These are phyloP conservation scores for Flaveria floridana DNA, from an alignment of 140 eudicot species.

Conservation along the genomic window DNA sequence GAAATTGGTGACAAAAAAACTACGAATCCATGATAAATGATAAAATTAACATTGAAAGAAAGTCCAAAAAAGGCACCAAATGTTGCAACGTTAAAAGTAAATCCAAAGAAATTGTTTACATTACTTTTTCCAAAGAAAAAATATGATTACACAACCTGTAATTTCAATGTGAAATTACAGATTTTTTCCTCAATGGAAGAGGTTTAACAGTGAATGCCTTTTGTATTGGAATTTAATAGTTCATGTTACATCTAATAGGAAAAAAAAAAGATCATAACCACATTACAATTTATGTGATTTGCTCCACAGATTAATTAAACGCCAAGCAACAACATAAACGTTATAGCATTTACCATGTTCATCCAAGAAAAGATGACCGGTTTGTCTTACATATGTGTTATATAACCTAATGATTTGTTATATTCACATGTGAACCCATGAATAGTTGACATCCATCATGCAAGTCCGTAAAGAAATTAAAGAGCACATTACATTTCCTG, in stretches of 20 bases:
- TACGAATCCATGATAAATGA: not conserved
- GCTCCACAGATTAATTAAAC: conserved; percentile 7
- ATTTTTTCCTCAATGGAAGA: not conserved
- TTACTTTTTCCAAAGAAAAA: not conserved
- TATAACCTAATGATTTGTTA: not conserved
- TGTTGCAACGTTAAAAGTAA: too few relatives aligned
- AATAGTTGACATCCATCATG: not conserved
- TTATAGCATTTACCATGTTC: not conserved
- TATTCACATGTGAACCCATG: not conserved
- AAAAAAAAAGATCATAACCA: not conserved
- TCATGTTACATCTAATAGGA: not conserved
- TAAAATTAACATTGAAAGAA: not conserved
- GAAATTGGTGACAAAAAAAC: not conserved
- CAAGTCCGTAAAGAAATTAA: not conserved
- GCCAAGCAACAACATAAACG: not conserved
- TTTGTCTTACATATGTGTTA: not conserved
- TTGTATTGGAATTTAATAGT: conserved; percentile 5
- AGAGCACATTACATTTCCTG: not conserved
- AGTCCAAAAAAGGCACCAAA: not conserved
- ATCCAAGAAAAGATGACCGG: not conserved
- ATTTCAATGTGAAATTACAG: not conserved
- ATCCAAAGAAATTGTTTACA: not conserved
- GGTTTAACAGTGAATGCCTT: not conserved
- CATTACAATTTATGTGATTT: not conserved
- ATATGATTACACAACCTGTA: not conserved